phyloP scores from a whole-genome alignment of 805 yeast genomes.

The Lipomyces sp. region DNA sequence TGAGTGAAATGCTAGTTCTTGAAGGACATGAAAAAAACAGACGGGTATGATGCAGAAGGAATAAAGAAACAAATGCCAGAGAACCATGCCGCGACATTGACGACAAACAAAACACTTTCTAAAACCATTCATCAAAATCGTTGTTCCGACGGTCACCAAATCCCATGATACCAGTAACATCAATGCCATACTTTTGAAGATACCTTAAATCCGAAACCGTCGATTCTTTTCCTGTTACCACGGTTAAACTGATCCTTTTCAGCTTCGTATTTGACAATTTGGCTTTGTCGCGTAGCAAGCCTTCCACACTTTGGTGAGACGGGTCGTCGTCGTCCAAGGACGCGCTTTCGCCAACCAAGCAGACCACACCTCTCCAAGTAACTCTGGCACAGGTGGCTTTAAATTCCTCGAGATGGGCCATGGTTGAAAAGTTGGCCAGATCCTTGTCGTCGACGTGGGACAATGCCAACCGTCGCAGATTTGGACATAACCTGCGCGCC shows the following conservation, averaged over 20 bases:
- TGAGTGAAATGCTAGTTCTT: background rate
- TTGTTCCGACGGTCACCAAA: background rate
- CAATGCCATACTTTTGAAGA: background rate
- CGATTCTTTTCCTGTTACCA: background rate
- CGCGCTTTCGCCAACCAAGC: constrained; percentile 1
- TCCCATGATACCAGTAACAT: background rate
- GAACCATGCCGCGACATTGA: background rate
- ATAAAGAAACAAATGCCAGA: background rate
- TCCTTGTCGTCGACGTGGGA: constrained; percentile 1
- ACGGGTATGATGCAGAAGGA: background rate
- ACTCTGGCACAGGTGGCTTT: background rate
- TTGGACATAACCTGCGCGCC: background rate
- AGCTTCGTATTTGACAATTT: background rate
- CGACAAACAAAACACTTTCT: background rate
- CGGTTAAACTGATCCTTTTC: background rate
- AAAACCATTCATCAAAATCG: background rate
- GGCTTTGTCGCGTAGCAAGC: background rate
- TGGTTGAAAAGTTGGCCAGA: background rate
- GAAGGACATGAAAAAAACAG: background rate
- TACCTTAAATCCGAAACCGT: background rate
- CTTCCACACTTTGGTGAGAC: background rate
- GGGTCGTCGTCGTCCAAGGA: background rate
- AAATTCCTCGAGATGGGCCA: background rate
- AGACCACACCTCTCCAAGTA: background rate
- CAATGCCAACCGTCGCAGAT: background rate